phyloP scores from a whole-genome alignment of 306 rosid genomes.

The Cicer yamashitae region DNA sequence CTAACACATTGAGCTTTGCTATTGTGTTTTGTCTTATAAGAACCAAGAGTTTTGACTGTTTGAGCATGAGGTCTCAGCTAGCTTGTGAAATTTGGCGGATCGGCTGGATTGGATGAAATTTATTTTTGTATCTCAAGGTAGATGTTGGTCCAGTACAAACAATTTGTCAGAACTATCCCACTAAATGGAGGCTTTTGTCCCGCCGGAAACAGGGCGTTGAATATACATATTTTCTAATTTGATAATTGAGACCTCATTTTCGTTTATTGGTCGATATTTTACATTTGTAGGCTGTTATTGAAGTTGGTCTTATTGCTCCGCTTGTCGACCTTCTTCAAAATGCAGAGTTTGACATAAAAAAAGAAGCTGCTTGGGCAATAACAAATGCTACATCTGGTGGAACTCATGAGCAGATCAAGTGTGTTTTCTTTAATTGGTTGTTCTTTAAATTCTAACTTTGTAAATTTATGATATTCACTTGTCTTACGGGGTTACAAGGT shows the following conservation, averaged over 20 bases:
- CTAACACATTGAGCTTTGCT: constrained; percentile 4
- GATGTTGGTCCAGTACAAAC: background rate
- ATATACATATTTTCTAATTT: background rate
- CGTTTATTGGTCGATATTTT: constrained; percentile 6
- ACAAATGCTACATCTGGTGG: constrained; percentile 92
- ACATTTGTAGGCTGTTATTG: constrained; percentile 67
- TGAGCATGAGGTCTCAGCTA: background rate
- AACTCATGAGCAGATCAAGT: constrained; percentile 71
- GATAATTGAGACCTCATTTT: background rate
- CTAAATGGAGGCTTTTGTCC: background rate
- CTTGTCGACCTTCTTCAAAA: constrained; percentile 75
- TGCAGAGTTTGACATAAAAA: constrained; percentile 88
- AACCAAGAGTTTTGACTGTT: background rate
- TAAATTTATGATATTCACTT: constrained; percentile 6
- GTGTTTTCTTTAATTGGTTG: constrained; percentile 25
- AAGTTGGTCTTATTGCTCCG: constrained; percentile 71
- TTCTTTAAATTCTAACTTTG: background rate
- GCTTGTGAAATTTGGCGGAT: background rate
- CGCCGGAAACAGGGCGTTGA: background rate
- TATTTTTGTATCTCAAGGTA: background rate
- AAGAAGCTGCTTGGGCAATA: constrained; percentile 93
- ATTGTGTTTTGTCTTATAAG: background rate
- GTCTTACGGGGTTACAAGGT: constrained; percentile 55
- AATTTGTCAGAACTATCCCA: background rate
- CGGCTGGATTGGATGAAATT: background rate